Conservation (phyloP, 2,329 filamentous ascomycete species). For the Didymella keratinophila region DNA sequence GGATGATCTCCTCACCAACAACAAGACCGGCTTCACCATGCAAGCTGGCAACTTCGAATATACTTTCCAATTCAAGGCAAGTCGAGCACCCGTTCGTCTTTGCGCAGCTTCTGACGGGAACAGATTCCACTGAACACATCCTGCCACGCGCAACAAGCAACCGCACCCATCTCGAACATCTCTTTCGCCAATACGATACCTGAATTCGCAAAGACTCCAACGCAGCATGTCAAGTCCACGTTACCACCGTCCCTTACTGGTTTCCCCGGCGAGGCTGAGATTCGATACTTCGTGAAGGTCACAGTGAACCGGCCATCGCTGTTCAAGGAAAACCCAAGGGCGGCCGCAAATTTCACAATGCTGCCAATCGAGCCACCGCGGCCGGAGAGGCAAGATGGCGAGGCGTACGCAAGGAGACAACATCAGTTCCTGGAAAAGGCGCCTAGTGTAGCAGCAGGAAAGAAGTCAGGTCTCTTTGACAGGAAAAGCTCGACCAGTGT, state of each 20-base stretch:
- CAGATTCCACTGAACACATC: constrained; percentile 74
- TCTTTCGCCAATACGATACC: constrained; percentile 54
- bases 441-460: constrained; percentile 50
- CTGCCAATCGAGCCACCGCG: constrained; percentile 91
- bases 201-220: constrained; percentile 56
- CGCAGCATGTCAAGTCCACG: constrained; percentile 79
- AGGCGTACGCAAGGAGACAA: constrained; percentile 81
- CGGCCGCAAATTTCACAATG: constrained; percentile 72
- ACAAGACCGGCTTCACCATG: constrained; percentile 64
- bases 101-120: background rate
- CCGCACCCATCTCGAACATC: constrained; percentile 53
- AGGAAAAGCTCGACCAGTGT: constrained; percentile 39
- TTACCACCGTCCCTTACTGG: constrained; percentile 89
- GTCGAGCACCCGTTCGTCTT: constrained; percentile 33
- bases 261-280: constrained; percentile 85
- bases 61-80: constrained; percentile 78
- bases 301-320: constrained; percentile 88
- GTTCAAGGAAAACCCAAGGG: constrained; percentile 87
- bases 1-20: constrained; percentile 49
- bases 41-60: constrained; percentile 77
- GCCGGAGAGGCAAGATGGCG: constrained; percentile 70
- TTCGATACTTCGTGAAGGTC: constrained; percentile 94
- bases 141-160: constrained; percentile 55
- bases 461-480: constrained; percentile 69
- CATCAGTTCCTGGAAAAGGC: constrained; percentile 62